A percentile compares a stretch with the other conserved stretches of the same genome.
phyloP scores from a whole-genome alignment of 345 rosid species.

The Brassica carinata region DNA sequence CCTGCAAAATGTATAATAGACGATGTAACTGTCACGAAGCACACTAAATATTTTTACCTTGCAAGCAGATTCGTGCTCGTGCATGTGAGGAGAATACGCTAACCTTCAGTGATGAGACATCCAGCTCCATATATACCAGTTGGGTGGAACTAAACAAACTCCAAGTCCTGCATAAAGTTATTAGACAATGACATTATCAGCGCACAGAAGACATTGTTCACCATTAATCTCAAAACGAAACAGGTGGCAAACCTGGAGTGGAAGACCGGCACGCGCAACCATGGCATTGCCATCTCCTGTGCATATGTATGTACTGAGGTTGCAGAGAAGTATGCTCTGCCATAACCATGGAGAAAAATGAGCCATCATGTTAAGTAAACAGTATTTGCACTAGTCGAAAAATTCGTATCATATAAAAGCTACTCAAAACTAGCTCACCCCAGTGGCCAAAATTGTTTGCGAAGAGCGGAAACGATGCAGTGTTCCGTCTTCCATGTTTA shows the following conservation, averaged over 20 bases:
- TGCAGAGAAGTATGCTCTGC: slow-evolving; percentile 95
- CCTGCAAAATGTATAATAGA: slow-evolving; percentile 48
- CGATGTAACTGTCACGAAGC: not conserved
- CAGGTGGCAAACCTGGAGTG: slow-evolving; percentile 66
- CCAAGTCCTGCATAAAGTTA: slow-evolving; percentile 73
- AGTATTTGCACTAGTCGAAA: not conserved
- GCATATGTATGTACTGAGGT: slow-evolving; percentile 99
- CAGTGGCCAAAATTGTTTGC: slow-evolving; percentile 95
- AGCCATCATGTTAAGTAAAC: slow-evolving; percentile 6
- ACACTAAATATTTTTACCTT: not conserved
- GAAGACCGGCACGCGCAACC: slow-evolving; percentile 95
- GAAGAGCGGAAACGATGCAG: slow-evolving; percentile 79
- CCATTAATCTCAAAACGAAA: slow-evolving; percentile 14
- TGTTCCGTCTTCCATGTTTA: slow-evolving; percentile 98
- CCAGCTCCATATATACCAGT: slow-evolving; percentile 99
- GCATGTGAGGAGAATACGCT: slow-evolving; percentile 16
- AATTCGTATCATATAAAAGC: not conserved
- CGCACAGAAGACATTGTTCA: not conserved
- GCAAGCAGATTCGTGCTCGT: slow-evolving; percentile 7
- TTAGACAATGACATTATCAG: slow-evolving; percentile 7
- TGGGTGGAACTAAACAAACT: slow-evolving; percentile 97
- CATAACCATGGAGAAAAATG: slow-evolving; percentile 72
- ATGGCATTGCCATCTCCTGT: slow-evolving; percentile 99
- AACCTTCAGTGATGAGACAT: slow-evolving; percentile 97
- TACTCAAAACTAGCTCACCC: slow-evolving; percentile 50